Evolutionary conservation across 805 yeast species (phyloP).

Genomic region (Kodamaea laetipori): DNA sequence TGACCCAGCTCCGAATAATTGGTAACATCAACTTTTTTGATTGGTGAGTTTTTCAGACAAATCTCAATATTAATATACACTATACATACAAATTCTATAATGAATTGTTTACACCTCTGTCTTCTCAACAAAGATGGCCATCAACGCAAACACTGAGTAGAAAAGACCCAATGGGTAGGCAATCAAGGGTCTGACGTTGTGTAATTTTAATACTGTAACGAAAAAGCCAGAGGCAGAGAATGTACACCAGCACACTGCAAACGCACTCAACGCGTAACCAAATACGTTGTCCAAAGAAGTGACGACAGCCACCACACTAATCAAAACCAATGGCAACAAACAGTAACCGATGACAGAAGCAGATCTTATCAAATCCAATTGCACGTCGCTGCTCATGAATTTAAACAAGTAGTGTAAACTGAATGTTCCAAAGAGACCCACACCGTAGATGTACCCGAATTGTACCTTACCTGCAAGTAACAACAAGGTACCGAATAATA

Average conservation of each 20-base stretch:
- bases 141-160: slow-evolving; percentile 90
- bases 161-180: slow-evolving; percentile 93
- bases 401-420: slow-evolving; percentile 83
- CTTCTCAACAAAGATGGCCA: slow-evolving; percentile 81
- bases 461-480: slow-evolving; percentile 91
- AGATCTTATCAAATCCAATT: slow-evolving; percentile 65
- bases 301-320: slow-evolving; percentile 71
- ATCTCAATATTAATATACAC: slow-evolving; percentile 4
- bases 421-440: slow-evolving; percentile 86
- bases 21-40: background rate
- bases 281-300: slow-evolving; percentile 66
- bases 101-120: slow-evolving; percentile 7
- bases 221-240: slow-evolving; percentile 91
- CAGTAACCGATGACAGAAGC: slow-evolving; percentile 95
- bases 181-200: slow-evolving; percentile 83
- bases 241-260: slow-evolving; percentile 87
- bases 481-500: slow-evolving; percentile 80
- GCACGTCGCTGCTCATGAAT: slow-evolving; percentile 72
- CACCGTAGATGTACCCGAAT: slow-evolving; percentile 96
- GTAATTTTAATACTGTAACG: slow-evolving; percentile 77
- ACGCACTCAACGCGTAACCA: slow-evolving; percentile 69
- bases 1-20: background rate
- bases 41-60: background rate
- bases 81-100: slow-evolving; percentile 4
- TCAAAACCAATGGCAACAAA: slow-evolving; percentile 79